Percentiles rank a stretch among this genome's conserved stretches.
These are phyloP conservation scores for Ploettnerulaceae sp. DNA, from an alignment of 2,329 filamentous ascomycete species.

Conservation along the genomic window DNA sequence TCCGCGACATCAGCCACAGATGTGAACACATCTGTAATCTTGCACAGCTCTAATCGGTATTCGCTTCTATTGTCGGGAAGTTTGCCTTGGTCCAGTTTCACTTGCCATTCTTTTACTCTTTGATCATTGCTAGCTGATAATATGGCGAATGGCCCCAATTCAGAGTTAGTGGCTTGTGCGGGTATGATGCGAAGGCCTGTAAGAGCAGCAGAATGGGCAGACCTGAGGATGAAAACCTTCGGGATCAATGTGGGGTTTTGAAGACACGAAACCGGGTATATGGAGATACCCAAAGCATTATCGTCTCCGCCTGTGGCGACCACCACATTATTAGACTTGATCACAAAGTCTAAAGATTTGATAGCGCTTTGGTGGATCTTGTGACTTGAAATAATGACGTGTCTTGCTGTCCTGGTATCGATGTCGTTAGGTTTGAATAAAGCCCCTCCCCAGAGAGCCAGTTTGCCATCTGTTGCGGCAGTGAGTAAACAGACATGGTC, in stretches of 20 bases:
- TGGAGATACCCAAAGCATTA: slow-evolving; percentile 64
- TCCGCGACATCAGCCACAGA: slow-evolving; percentile 57
- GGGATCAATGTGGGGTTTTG: not conserved
- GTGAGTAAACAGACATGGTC: slow-evolving; percentile 48
- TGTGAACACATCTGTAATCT: slow-evolving; percentile 50
- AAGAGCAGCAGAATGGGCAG: slow-evolving; percentile 68
- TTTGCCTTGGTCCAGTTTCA: not conserved
- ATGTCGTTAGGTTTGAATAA: not conserved
- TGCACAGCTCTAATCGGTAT: slow-evolving; percentile 32
- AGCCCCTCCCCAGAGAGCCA: slow-evolving; percentile 53
- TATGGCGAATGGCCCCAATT: slow-evolving; percentile 26
- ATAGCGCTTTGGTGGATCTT: slow-evolving; percentile 76
- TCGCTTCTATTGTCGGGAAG: slow-evolving; percentile 11
- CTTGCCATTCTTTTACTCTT: slow-evolving; percentile 42
- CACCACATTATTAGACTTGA: slow-evolving; percentile 38
- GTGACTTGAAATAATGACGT: slow-evolving; percentile 26
- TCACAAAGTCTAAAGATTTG: slow-evolving; percentile 54
- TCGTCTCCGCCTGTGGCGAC: slow-evolving; percentile 83
- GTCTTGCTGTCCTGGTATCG: not conserved
- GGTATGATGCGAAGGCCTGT: slow-evolving; percentile 47
- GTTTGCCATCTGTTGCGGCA: slow-evolving; percentile 74
- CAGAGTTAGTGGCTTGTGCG: slow-evolving; percentile 12
- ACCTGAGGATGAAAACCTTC: slow-evolving; percentile 39
- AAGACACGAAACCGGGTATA: slow-evolving; percentile 29
- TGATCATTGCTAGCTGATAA: slow-evolving; percentile 57